Evolutionary conservation across 169 alveolate genomes (phyloP).

Genomic region (Hammondia hammondi): DNA sequence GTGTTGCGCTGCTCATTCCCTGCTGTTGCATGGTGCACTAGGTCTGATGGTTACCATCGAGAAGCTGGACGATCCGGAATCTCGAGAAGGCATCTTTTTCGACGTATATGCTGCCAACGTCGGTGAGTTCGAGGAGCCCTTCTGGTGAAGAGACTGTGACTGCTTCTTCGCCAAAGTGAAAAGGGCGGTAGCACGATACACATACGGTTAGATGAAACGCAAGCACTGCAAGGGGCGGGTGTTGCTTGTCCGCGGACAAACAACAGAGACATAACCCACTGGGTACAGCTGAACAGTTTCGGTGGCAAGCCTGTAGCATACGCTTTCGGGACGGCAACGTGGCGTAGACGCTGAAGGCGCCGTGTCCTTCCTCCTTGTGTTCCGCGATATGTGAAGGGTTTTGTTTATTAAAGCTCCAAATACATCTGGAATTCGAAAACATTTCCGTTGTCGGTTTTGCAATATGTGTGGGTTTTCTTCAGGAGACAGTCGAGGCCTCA

Average conservation of each 20-base stretch:
- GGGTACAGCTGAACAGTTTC: too few relatives aligned
- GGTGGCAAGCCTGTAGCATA: too few relatives aligned
- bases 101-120: constrained; percentile 33
- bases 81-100: constrained; percentile 15
- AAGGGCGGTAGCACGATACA: too few relatives aligned
- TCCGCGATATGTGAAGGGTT: neutral
- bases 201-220: too few relatives aligned
- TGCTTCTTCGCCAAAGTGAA: too few relatives aligned
- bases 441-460: neutral
- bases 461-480: neutral
- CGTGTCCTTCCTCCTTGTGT: too few relatives aligned
- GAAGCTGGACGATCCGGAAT: neutral
- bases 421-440: neutral
- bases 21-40: neutral
- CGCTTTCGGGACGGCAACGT: too few relatives aligned
- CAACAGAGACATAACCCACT: too few relatives aligned
- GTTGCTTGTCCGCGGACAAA: too few relatives aligned
- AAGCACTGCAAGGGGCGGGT: too few relatives aligned
- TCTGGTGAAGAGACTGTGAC: too few relatives aligned
- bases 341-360: too few relatives aligned
- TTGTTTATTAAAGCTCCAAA: neutral
- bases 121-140: neutral
- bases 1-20: neutral
- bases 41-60: constrained; percentile 55
- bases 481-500: constrained; percentile 58